Base-by-base conservation (phyloP, 345 rosid species). In the Alliaria petiolata region DNA sequence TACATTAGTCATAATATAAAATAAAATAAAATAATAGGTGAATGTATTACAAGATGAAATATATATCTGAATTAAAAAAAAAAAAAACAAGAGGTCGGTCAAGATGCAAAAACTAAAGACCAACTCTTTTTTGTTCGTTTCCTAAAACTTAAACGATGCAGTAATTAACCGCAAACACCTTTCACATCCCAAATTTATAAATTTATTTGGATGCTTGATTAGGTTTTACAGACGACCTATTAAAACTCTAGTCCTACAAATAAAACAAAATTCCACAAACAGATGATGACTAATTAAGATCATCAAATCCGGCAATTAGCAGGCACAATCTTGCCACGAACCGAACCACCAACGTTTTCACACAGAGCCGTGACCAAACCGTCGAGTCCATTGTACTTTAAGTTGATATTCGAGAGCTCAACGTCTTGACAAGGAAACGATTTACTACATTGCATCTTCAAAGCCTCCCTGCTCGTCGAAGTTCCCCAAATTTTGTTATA, bases 401-500 rank as follows among this genome's bases (percentile, higher is more conserved):
- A 30, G 64, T 67, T 12, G 40, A 80, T 80, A 38, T 80, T 19
- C 10, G 72, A 78, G 8, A 83, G 57, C 75, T 58, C 63, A 35
- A 83, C 25, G 25, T 62, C 36, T 16, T 49, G 45, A 71, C 86
- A 80, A 26, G 78, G 82, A 46, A 38, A 69, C 28, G 8, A 6
- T 7, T 38, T 22, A 56, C 86, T 83, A 69, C 84, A 80, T 8
- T 72, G 30, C 39, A 83, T 22, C 20, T 55, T 64, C 47, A 83
- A 70, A 43, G 84, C 84, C 16, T 65, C 75, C 50, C 26, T 51
- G 15, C 33, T 54, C 10, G 47, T 34, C 4, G 86, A 83, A 30
- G 83, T 77, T 25, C 83, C 85, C 83, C 83, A 38, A 10, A 80
- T 75, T 8, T 56, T 65, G 26, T 36, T 59, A 15, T 51, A 80